These are phyloP conservation scores for Aspergillus ustus DNA, from an alignment of 2,329 filamentous ascomycete genomes.

Conservation along the genomic window DNA sequence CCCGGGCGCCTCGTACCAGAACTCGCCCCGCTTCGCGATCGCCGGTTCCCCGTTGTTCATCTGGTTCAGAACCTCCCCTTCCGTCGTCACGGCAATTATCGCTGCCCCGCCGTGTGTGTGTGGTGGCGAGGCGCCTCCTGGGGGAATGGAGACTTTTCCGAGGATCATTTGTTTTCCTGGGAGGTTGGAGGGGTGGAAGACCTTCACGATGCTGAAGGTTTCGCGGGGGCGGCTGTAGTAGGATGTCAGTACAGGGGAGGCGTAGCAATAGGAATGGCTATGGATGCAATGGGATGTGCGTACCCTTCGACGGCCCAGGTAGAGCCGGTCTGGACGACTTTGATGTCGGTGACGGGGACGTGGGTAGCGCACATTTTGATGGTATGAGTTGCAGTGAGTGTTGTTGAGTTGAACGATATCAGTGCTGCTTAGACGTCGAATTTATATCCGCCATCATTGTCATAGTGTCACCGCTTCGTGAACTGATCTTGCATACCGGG, in stretches of 20 bases:
- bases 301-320: slow-evolving; percentile 16
- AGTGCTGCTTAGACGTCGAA: background rate
- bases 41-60: slow-evolving; percentile 12
- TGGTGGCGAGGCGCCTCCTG: slow-evolving; percentile 1
- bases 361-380: slow-evolving; percentile 8
- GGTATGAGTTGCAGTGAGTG: background rate
- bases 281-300: background rate
- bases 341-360: slow-evolving; percentile 6
- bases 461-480: background rate
- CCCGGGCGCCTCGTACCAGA: slow-evolving; percentile 15
- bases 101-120: slow-evolving; percentile 17
- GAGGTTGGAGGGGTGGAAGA: slow-evolving; percentile 14
- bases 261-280: too few relatives aligned
- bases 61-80: slow-evolving; percentile 15
- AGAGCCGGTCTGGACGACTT: slow-evolving; percentile 11
- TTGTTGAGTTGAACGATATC: background rate
- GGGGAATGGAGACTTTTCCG: background rate
- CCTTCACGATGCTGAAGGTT: slow-evolving; percentile 1
- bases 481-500: background rate
- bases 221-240: slow-evolving; percentile 12
- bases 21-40: background rate
- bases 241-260: background rate
- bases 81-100: slow-evolving; percentile 1
- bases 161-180: slow-evolving; percentile 15
- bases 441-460: background rate